A percentile compares a stretch with the other conserved stretches of the same genome.
These are phyloP conservation scores for Rhododendron griersonianum DNA, from an alignment of 148 eudicot genomes.

Conservation along the genomic window DNA sequence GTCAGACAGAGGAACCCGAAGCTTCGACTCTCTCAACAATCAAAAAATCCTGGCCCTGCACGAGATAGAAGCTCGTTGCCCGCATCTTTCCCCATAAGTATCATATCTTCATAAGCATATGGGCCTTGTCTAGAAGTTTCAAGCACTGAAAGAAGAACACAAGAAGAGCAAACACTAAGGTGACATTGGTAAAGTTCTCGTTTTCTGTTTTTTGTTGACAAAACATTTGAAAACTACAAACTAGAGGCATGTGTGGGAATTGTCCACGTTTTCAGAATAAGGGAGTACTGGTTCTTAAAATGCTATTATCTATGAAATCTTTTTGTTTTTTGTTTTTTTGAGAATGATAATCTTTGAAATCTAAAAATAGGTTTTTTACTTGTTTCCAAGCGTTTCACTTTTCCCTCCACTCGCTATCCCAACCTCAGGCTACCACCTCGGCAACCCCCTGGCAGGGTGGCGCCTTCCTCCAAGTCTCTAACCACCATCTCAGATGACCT, in stretches of 20 bases:
- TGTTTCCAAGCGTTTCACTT: too few species aligned
- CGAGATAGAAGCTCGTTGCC: slow-evolving; percentile 71
- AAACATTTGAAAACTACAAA: neutral
- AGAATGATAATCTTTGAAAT: neutral
- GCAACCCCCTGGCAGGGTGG: too few species aligned
- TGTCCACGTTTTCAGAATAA: neutral
- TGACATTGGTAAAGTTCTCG: neutral
- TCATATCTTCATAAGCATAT: slow-evolving; percentile 71
- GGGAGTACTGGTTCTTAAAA: neutral
- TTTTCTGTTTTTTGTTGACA: neutral
- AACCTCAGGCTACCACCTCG: too few species aligned
- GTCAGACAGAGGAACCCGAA: too few species aligned
- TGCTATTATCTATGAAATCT: neutral
- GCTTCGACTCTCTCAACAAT: too few species aligned
- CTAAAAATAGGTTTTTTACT: neutral
- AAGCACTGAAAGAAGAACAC: slow-evolving; percentile 24
- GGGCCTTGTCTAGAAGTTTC: slow-evolving; percentile 80
- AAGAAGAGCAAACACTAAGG: neutral
- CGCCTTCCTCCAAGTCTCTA: too few species aligned
- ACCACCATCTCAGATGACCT: too few species aligned
- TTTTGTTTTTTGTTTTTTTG: too few species aligned
- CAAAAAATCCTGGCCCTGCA: too few species aligned
- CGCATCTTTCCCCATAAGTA: slow-evolving; percentile 83
- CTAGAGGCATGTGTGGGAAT: neutral
- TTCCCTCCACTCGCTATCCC: too few species aligned